Evolutionary conservation across 495 filamentous ascomycete species (phyloP).

Genomic region (Xylaria acuta): DNA sequence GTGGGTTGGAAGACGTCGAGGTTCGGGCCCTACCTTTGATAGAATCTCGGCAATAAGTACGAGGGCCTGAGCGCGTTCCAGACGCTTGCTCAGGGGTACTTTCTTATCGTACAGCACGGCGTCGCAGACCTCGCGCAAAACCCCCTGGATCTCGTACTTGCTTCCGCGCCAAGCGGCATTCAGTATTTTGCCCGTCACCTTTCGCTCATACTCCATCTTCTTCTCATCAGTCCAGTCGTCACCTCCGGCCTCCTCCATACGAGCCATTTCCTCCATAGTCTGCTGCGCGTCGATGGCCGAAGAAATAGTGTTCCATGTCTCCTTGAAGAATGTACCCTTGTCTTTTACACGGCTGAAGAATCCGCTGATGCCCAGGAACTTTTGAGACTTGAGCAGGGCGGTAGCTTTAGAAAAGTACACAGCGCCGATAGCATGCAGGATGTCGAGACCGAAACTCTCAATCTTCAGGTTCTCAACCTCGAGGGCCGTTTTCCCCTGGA

Average conservation of each 20-base stretch:
- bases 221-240: slow-evolving; percentile 99
- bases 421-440: slow-evolving; percentile 90
- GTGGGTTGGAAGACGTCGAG: neutral
- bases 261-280: slow-evolving; percentile 99
- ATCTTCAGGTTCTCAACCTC: slow-evolving; percentile 99
- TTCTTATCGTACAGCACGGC: slow-evolving; percentile 75
- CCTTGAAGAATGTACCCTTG: slow-evolving; percentile 94
- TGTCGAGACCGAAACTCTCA: slow-evolving; percentile 97
- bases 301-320: slow-evolving; percentile 96
- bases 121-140: slow-evolving; percentile 86
- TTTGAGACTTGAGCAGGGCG: slow-evolving; percentile 89
- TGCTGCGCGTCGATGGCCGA: slow-evolving; percentile 98
- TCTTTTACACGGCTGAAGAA: slow-evolving; percentile 95
- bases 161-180: slow-evolving; percentile 96
- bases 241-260: slow-evolving; percentile 90
- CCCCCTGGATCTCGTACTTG: slow-evolving; percentile 98
- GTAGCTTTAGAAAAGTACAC: slow-evolving; percentile 89
- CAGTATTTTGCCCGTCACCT: slow-evolving; percentile 97
- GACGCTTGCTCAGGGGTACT: slow-evolving; percentile 79
- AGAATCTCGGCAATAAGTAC: slow-evolving; percentile 88
- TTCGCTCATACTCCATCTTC: slow-evolving; percentile 92
- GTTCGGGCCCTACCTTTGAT: slow-evolving; percentile 65
- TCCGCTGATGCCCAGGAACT: slow-evolving; percentile 93
- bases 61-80: slow-evolving; percentile 90
- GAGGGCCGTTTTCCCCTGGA: slow-evolving; percentile 90